Conservation (phyloP, 768 basidiomycete genomes). For the Calocybe gangraenosa region DNA sequence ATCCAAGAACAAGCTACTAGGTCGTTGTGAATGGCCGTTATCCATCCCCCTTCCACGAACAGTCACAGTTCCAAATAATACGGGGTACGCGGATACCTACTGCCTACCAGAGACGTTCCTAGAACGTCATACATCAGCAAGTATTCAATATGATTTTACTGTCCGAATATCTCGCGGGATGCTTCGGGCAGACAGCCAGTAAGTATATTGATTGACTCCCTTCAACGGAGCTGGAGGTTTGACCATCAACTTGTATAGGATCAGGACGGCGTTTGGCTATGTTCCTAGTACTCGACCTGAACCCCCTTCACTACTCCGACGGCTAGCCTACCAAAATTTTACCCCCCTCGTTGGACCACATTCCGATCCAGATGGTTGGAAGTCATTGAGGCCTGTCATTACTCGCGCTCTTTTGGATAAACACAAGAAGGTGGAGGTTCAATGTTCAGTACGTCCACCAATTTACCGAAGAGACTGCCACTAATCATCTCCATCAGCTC, state of each 20-base stretch:
- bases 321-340: conserved; percentile 44
- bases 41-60: conserved; percentile 42
- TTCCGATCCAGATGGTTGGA: conserved; percentile 52
- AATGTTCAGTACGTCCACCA: conserved; percentile 33
- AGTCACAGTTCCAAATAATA: conserved; percentile 33
- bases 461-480: not conserved
- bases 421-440: conserved; percentile 32
- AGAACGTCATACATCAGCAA: conserved; percentile 44
- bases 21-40: conserved; percentile 44
- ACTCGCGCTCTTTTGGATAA: conserved; percentile 39
- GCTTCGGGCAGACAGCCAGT: conserved; percentile 45
- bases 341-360: conserved; percentile 41
- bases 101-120: conserved; percentile 50
- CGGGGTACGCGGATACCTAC: conserved; percentile 34
- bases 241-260: too few species aligned
- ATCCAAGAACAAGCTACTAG: conserved; percentile 38
- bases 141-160: conserved; percentile 48
- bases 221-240: not conserved
- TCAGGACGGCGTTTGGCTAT: conserved; percentile 52
- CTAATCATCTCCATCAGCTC: conserved; percentile 23
- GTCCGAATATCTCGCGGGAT: conserved; percentile 43
- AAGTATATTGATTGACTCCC: conserved; percentile 15
- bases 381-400: conserved; percentile 34
- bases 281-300: conserved; percentile 43
- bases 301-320: conserved; percentile 41